Evolutionary conservation across 352 stramenopile species (phyloP), one percentile per base, ranked within the genome.

Genomic region (Pythium phragmiticola): DNA sequence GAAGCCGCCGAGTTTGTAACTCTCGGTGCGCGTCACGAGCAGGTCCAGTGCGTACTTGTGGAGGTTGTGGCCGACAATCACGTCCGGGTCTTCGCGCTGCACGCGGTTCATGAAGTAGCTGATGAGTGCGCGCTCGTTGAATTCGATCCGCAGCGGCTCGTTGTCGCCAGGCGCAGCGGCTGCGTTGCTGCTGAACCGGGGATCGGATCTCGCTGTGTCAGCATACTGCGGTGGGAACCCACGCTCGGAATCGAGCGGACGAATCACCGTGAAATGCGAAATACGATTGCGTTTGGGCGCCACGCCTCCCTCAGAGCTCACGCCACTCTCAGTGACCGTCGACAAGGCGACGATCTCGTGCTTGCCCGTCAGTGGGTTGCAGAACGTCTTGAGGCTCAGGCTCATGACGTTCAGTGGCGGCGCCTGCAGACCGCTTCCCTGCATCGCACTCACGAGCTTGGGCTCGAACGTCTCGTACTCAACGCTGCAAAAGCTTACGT

Each of bases 21-120:
- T 88, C 11, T 97, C 83, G 53, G 98, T 97, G 26, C 97, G 87
- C 26, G 80, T 94, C 17, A 99, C 87, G 7, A 99, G 77, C n/a
- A 99, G 81, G 69, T 99, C 95, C 36, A 99, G 84, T 19, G 98
- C 96, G 70, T 99, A 99, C 45, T 97, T 98, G 79, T 98, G 94
- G 49, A 99, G 85, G 75, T 99, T 99, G 84, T 99, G 98, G 12
- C 96, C 97, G 14, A 99, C 90, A 33, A 99, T 87, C 8, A 99
- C 88, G 69, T 99, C 98, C 6, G 98, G 98, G 76, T 99, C 98
- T 84, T 98, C 96, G 34, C 70, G 76, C 54, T 98, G 92, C 39
- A 99, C 77, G 60, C 96, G 90, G 28, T 84, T 91, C 52, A 95
- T 65, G 51, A 95, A 94, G 63, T 92, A 95, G 62, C 78, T 94